These are phyloP conservation scores for Neofusicoccum parvum DNA, from an alignment of 2,329 filamentous ascomycete genomes.

Conservation along the genomic window DNA sequence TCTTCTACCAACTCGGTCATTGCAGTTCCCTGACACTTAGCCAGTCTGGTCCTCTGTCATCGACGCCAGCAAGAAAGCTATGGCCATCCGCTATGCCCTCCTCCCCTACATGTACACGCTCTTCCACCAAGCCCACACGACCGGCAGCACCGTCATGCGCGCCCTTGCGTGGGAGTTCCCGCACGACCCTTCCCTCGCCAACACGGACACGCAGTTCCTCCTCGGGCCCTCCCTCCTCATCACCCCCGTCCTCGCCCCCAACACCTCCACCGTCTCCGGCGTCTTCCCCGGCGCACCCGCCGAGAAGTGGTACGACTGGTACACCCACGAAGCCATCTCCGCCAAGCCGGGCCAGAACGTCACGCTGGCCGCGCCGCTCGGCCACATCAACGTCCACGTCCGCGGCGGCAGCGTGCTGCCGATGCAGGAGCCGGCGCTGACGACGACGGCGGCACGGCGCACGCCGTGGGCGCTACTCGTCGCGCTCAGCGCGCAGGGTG, in stretches of 20 bases:
- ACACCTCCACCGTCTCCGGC: constrained; percentile 62
- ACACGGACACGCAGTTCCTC: constrained; percentile 71
- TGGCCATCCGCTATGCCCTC: constrained; percentile 70
- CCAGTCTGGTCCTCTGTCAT: constrained; percentile 63
- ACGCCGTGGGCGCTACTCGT: constrained; percentile 70
- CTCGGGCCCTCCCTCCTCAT: constrained; percentile 68
- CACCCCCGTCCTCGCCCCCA: constrained; percentile 67
- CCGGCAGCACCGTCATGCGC: constrained; percentile 70
- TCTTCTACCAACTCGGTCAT: neutral
- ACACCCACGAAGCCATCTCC: constrained; percentile 62
- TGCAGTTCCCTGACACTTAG: constrained; percentile 26
- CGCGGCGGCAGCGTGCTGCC: constrained; percentile 70
- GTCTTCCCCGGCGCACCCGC: constrained; percentile 68
- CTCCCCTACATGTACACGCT: constrained; percentile 78
- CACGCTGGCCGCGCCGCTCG: constrained; percentile 62
- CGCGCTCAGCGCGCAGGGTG: constrained; percentile 58
- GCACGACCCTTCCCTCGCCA: constrained; percentile 66
- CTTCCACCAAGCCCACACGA: constrained; percentile 66
- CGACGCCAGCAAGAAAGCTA: constrained; percentile 65
- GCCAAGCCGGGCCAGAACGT: constrained; percentile 58
- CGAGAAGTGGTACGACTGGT: constrained; percentile 78
- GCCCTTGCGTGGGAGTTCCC: constrained; percentile 76
- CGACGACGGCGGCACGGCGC: constrained; percentile 61
- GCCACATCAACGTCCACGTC: constrained; percentile 72
- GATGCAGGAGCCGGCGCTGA: constrained; percentile 68